Evolutionary conservation across 371 early-diverging fungal genomes (phyloP).

Genomic region (Furculomyces boomerangus): DNA sequence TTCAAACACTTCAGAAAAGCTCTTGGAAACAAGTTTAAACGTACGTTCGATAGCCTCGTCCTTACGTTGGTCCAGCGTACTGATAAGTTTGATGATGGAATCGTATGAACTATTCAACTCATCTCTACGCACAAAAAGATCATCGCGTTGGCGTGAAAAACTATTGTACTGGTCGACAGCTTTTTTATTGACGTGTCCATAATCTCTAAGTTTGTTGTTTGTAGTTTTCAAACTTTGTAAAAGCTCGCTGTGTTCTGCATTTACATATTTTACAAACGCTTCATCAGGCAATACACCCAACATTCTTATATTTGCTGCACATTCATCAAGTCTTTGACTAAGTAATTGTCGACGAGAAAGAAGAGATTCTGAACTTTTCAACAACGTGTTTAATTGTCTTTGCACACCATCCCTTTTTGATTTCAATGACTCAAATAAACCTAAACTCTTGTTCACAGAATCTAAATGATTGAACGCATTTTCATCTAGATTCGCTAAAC

Average conservation of each 20-base stretch:
- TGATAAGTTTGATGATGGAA: conserved; percentile 72
- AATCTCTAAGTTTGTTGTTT: conserved; percentile 71
- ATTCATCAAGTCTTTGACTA: conserved; percentile 71
- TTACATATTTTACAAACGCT: conserved; percentile 46
- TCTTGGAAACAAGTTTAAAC: conserved; percentile 74
- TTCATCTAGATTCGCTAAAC: conserved; percentile 11
- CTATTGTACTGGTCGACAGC: conserved; percentile 90
- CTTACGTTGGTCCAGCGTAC: conserved; percentile 81
- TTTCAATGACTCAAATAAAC: conserved; percentile 14
- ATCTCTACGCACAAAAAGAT: conserved; percentile 53
- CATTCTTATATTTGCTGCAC: conserved; percentile 71
- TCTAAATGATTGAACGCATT: conserved; percentile 16
- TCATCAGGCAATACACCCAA: conserved; percentile 94
- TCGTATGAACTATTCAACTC: conserved; percentile 71
- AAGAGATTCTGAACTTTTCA: conserved; percentile 29
- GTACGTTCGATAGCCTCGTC: conserved; percentile 94
- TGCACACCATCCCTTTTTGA: conserved; percentile 9
- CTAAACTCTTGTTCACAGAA: conserved; percentile 20
- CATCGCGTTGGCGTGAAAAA: conserved; percentile 79
- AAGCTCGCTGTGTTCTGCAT: conserved; percentile 14
- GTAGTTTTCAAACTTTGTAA: conserved; percentile 55
- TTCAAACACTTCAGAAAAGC: conserved; percentile 78
- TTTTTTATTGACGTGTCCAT: conserved; percentile 91
- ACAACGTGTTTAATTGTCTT: conserved; percentile 9
- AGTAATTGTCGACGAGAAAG: conserved; percentile 55